A percentile compares a stretch with the other conserved stretches of the same genome.
These are phyloP conservation scores for Pisolithus tinctorius DNA, from an alignment of 768 basidiomycete genomes.

Conservation along the genomic window DNA sequence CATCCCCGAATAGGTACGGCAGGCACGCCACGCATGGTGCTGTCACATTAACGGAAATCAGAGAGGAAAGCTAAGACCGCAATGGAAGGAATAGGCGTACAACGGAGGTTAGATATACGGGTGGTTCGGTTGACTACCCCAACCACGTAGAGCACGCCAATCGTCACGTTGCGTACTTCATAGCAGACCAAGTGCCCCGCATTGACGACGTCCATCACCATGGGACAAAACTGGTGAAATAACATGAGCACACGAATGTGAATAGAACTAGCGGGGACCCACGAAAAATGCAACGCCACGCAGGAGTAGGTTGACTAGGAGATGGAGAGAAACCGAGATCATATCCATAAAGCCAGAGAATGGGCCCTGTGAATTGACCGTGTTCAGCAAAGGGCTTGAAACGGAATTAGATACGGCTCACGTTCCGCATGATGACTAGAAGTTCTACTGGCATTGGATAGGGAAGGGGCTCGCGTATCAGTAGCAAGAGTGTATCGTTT, in stretches of 20 bases:
- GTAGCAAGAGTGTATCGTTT: no score
- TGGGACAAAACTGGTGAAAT: neutral
- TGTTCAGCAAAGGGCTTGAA: neutral
- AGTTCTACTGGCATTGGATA: no score
- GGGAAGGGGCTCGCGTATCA: no score
- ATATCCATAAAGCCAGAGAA: neutral
- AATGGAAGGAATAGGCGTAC: neutral
- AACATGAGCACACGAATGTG: neutral
- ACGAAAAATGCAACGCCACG: neutral
- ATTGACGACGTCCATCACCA: neutral
- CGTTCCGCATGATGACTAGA: neutral
- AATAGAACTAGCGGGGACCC: neutral
- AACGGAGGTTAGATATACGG: neutral
- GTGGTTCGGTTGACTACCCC: neutral
- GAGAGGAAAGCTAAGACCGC: neutral
- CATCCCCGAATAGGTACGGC: no score
- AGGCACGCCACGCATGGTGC: neutral
- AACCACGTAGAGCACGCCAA: neutral
- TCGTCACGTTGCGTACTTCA: neutral
- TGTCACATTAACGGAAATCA: neutral
- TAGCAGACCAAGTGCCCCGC: neutral
- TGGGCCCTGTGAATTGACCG: no score
- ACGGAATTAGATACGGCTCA: neutral
- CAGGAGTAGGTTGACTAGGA: neutral
- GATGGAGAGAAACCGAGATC: neutral